A percentile compares a stretch with the other conserved stretches of the same genome.
Conservation (phyloP, 73 alveolate genomes). For the Tetrahymena elliotti region DNA sequence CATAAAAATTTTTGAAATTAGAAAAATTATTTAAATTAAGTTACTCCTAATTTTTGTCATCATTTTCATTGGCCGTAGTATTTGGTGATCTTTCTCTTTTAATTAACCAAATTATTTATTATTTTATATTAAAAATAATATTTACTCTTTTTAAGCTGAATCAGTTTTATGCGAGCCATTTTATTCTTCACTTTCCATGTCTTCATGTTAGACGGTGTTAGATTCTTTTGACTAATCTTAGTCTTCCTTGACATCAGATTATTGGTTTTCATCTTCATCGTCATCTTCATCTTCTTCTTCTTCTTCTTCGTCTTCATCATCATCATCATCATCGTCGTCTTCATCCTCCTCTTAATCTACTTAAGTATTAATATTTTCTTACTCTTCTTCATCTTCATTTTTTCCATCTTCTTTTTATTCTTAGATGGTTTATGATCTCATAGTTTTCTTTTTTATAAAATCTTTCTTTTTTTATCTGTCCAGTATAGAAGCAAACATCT, state of each 20-base stretch:
- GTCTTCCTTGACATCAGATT: not conserved
- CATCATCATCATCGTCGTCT: not conserved
- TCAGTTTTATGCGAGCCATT: not conserved
- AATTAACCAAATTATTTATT: too few species aligned
- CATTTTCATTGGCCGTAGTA: not conserved
- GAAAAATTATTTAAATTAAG: too few species aligned
- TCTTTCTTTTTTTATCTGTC: not conserved
- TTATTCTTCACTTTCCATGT: not conserved
- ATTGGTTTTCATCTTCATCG: not conserved
- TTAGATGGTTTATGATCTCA: not conserved
- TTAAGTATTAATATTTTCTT: not conserved
- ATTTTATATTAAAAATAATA: too few species aligned
- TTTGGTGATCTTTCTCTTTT: not conserved
- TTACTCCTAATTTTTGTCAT: not conserved
- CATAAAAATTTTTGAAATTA: too few species aligned
- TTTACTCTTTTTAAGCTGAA: not conserved
- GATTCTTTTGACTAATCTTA: not conserved
- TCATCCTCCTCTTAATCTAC: not conserved
- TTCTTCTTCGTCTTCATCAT: not conserved
- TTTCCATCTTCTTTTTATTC: not conserved
- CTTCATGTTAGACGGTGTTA: not conserved
- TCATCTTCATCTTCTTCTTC: not conserved
- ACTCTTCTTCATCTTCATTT: not conserved
- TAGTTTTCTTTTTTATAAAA: not conserved
- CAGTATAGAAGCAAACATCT: not conserved